Base-by-base conservation (phyloP, 371 early-diverging fungal species). In the Synchytrium microbalum region DNA sequence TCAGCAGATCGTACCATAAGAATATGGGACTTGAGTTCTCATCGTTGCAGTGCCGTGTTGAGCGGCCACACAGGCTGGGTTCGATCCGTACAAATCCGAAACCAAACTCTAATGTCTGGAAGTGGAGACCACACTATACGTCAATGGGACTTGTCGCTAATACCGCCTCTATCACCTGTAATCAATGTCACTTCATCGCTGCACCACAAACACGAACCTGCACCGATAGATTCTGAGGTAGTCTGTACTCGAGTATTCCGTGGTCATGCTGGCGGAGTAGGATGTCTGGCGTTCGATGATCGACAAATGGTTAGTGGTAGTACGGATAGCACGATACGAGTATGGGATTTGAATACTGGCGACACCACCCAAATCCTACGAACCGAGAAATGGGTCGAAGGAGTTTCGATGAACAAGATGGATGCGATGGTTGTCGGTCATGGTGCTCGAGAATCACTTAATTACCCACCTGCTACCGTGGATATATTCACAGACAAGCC, bases 301-400 rank as follows among this genome's bases (percentile, higher is more conserved):
- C 64, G 69, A 26, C 66, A 72, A 62, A 64, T 88, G 75, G 76
- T 93, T 1, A 86, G 90, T n/a, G 95, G 93, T 24, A 83, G 90
- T 5, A 84, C 88, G 31, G 96, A 98, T 77, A 84, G 86, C 66
- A 90, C 93, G 1, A 87, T 93, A 67, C 83, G 86, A 51, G 87
- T 92, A 58, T 98, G 95, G 95, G 92, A 92, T 72, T 60, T 92
- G 66, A 79, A 80, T 55, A 92, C 85, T 32, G 92, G 89, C 2
- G 38, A 61, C n/a, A 59, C 54, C 27, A 57, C 71, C 26, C 55
- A 63, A 14, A 58, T 68, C 0, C 64, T 74, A 5, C 65, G 63
- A 14, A 59, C 60, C 51, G 69, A 69, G 30, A 55, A 63, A 53
- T 69, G 69, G 69, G 24, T 56, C 24, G 56, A 56, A 56, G 56